phyloP scores from a whole-genome alignment of 179 eudicot species.

The Drosera spatulata region DNA sequence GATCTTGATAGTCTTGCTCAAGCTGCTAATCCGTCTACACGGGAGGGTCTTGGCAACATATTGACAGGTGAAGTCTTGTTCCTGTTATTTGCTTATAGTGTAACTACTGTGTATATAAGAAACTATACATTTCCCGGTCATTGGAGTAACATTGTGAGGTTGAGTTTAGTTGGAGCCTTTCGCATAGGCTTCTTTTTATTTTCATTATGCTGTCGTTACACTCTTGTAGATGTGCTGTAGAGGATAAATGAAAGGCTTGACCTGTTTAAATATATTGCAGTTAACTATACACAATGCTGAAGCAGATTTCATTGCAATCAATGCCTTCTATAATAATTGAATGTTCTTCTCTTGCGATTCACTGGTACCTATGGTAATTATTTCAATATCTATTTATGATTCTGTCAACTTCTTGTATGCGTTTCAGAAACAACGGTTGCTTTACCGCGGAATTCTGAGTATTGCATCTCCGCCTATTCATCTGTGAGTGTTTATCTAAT shows the following conservation, averaged over 20 bases:
- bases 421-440: constrained; percentile 80
- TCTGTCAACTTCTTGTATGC: constrained; percentile 9
- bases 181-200: too few relatives aligned
- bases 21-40: constrained; percentile 74
- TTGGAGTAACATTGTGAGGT: too few relatives aligned
- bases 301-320: too few relatives aligned
- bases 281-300: too few relatives aligned
- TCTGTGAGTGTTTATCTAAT: constrained; percentile 51
- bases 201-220: too few relatives aligned
- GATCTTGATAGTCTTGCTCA: constrained; percentile 85
- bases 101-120: too few relatives aligned
- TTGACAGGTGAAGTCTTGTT: constrained; percentile 48
- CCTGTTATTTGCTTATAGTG: neutral
- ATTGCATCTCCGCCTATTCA: constrained; percentile 88
- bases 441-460: constrained; percentile 92
- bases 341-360: neutral
- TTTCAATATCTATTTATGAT: neutral
- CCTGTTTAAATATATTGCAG: too few relatives aligned
- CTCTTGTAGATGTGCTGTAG: too few relatives aligned
- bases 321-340: too few relatives aligned
- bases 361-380: neutral
- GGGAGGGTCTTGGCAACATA: constrained; percentile 66
- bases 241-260: too few relatives aligned
- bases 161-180: too few relatives aligned
- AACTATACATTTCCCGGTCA: neutral